Evolutionary conservation across 495 filamentous ascomycete genomes (phyloP).

Genomic region (Xylaria venustula): DNA sequence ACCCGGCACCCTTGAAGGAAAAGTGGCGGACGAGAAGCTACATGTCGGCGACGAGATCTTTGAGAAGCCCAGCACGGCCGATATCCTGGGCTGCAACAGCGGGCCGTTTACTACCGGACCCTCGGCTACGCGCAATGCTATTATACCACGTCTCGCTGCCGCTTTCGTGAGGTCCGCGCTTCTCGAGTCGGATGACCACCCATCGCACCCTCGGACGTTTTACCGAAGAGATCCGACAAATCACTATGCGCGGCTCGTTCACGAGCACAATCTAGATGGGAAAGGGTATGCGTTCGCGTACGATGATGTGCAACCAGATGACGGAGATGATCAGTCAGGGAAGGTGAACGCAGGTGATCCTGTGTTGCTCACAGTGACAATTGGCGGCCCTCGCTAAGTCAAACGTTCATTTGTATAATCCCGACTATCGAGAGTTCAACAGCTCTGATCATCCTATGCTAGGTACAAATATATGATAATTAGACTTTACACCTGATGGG

Average conservation of each 20-base stretch:
- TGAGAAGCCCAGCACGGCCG: slow-evolving; percentile 55
- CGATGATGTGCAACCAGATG: slow-evolving; percentile 68
- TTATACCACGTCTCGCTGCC: slow-evolving; percentile 62
- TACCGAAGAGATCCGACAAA: slow-evolving; percentile 63
- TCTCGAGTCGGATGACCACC: slow-evolving; percentile 47
- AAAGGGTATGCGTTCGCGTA: slow-evolving; percentile 80
- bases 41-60: slow-evolving; percentile 52
- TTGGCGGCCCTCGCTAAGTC: slow-evolving; percentile 52
- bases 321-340: slow-evolving; percentile 63
- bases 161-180: slow-evolving; percentile 68
- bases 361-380: slow-evolving; percentile 59
- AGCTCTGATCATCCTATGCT: not conserved
- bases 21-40: slow-evolving; percentile 23
- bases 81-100: slow-evolving; percentile 71
- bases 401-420: not conserved
- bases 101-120: slow-evolving; percentile 63
- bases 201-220: slow-evolving; percentile 51
- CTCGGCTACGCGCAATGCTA: slow-evolving; percentile 59
- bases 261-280: slow-evolving; percentile 61
- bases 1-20: slow-evolving; percentile 27
- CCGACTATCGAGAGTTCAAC: not conserved
- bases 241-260: slow-evolving; percentile 70
- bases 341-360: slow-evolving; percentile 63
- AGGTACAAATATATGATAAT: not conserved
- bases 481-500: not conserved